These are phyloP conservation scores for Aspergillus oerlinghausenensis DNA, from an alignment of 2,329 filamentous ascomycete species.

Conservation along the genomic window DNA sequence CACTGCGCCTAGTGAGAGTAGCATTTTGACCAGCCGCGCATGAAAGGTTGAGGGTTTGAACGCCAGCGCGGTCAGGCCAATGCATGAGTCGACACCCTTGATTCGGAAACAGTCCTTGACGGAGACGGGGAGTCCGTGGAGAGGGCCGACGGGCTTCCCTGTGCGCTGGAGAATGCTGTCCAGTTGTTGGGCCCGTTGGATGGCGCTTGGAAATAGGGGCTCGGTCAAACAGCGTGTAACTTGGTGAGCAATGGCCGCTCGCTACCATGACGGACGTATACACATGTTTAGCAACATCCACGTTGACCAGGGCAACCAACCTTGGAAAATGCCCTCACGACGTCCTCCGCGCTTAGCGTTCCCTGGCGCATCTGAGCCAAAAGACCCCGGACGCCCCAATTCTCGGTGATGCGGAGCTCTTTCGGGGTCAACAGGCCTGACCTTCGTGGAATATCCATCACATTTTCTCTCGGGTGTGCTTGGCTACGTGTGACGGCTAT, in stretches of 20 bases:
- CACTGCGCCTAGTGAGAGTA: conserved; percentile 59
- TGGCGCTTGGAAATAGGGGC: conserved; percentile 47
- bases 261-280: conserved; percentile 46
- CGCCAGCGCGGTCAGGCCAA: conserved; percentile 58
- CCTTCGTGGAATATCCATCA: no score
- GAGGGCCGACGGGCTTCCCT: conserved; percentile 48
- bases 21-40: conserved; percentile 53
- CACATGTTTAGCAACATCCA: no score
- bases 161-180: conserved; percentile 41
- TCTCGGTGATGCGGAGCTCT: no score
- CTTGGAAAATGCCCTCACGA: no score
- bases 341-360: no score
- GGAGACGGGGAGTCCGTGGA: conserved; percentile 59
- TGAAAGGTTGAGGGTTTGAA: conserved; percentile 54
- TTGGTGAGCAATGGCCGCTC: conserved; percentile 37
- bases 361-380: no score
- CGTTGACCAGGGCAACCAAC: no score
- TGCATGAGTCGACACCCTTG: conserved; percentile 48
- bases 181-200: conserved; percentile 45
- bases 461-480: no score
- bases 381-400: no score
- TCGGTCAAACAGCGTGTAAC: conserved; percentile 49
- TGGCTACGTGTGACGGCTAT: no score
- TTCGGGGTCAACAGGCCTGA: no score
- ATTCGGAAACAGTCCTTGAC: conserved; percentile 46